Percentiles rank a stretch among this genome's conserved stretches.
phyloP scores from a whole-genome alignment of 2,329 filamentous ascomycete species.

The Aspergillus novoparasiticus region DNA sequence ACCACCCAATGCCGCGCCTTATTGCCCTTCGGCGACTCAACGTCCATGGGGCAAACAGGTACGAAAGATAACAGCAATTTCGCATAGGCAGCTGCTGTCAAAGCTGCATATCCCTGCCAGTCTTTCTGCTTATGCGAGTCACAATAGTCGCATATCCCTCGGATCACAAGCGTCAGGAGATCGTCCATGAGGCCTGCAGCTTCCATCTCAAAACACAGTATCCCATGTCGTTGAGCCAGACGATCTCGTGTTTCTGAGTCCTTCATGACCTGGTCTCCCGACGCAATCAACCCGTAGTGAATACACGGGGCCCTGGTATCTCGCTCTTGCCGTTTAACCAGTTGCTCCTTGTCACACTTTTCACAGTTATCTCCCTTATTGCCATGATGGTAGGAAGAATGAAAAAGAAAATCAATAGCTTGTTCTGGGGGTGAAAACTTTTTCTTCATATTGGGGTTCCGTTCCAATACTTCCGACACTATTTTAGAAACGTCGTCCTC shows the following conservation, averaged over 20 bases:
- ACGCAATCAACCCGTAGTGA: too few species aligned
- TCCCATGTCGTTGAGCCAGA: not conserved
- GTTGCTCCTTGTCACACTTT: slow-evolving; percentile 1
- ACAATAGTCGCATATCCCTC: too few species aligned
- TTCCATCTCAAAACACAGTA: not conserved
- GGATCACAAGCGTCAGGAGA: too few species aligned
- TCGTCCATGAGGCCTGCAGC: too few species aligned
- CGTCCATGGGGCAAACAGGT: not conserved
- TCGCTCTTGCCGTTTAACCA: not conserved
- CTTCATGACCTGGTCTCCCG: not conserved
- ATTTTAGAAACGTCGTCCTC: too few species aligned
- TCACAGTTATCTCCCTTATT: too few species aligned
- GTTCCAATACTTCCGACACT: too few species aligned
- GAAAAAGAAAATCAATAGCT: too few species aligned
- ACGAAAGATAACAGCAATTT: slow-evolving; percentile 5
- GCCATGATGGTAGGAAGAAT: too few species aligned
- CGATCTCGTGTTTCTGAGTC: slow-evolving; percentile 2
- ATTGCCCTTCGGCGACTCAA: not conserved
- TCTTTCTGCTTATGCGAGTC: too few species aligned
- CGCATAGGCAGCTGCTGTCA: slow-evolving; percentile 17
- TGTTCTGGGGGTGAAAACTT: too few species aligned
- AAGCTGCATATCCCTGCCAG: slow-evolving; percentile 5
- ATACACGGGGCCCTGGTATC: not conserved
- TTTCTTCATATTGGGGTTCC: too few species aligned
- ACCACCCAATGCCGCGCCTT: slow-evolving; percentile 16